Conservation (phyloP, 1,284 basidiomycete species). For the Ceratobasidium sp. region DNA sequence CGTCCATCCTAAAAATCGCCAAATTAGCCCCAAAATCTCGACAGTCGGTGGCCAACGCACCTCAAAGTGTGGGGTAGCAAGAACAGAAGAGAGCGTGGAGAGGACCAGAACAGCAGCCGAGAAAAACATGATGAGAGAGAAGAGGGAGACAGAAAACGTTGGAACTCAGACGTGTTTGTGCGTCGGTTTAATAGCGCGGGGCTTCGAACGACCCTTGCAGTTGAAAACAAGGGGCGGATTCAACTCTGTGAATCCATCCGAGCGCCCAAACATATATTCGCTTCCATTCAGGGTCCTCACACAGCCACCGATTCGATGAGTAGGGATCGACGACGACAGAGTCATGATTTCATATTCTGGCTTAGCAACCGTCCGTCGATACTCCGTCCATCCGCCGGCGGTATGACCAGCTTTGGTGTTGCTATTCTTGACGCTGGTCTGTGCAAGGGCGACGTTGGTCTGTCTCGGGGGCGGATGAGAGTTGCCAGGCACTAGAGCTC, state of each 20-base stretch:
- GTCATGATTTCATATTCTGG: too few species aligned
- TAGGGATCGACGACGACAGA: too few species aligned
- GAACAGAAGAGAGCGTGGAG: slow-evolving; percentile 16
- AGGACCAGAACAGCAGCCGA: slow-evolving; percentile 15
- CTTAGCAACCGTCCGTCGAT: too few species aligned
- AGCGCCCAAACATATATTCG: background rate
- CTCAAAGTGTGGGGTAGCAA: slow-evolving; percentile 7
- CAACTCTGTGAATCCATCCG: background rate
- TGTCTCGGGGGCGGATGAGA: too few species aligned
- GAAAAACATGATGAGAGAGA: slow-evolving; percentile 21
- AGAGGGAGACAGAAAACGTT: background rate
- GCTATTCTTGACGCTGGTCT: too few species aligned
- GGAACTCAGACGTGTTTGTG: background rate
- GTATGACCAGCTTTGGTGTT: too few species aligned
- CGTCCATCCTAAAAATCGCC: background rate
- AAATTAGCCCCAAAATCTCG: background rate
- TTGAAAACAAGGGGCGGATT: background rate
- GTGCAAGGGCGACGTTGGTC: too few species aligned
- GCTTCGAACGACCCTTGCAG: background rate
- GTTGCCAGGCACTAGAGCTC: too few species aligned
- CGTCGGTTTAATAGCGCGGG: background rate
- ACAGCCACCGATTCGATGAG: slow-evolving; percentile 12
- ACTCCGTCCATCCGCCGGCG: too few species aligned
- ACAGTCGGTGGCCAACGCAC: background rate
- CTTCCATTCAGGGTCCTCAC: background rate